Evolutionary conservation across 2,329 filamentous ascomycete genomes (phyloP).

Genomic region (Fusarium sulawesiense): DNA sequence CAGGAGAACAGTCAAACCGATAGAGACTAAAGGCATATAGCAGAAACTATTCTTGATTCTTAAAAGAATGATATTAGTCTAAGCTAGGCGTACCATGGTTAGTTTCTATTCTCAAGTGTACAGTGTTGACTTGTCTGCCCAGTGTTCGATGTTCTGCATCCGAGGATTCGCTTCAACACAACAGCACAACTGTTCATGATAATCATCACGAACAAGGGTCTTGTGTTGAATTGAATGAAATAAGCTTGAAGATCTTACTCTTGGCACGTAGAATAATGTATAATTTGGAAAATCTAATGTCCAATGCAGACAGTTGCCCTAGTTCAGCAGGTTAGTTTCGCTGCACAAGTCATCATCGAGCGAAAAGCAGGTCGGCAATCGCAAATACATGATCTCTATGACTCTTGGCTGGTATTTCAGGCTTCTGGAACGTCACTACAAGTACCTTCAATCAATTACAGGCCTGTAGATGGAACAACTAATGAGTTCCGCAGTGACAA

Average conservation of each 20-base stretch:
- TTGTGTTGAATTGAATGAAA: background rate
- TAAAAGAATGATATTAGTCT: rapidly evolving
- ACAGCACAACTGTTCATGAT: background rate
- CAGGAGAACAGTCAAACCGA: background rate
- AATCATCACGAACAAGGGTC: background rate
- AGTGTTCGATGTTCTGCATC: background rate
- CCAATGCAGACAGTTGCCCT: background rate
- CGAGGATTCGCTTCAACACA: background rate
- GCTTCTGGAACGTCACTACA: background rate
- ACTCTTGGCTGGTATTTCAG: background rate
- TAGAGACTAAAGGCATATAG: background rate
- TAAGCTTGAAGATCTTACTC: no score
- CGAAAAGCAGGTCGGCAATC: background rate
- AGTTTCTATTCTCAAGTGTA: background rate
- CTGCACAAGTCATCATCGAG: background rate
- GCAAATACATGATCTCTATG: background rate
- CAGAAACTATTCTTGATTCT: background rate
- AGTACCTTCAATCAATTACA: background rate
- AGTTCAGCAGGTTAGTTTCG: background rate
- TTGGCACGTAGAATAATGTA: background rate
- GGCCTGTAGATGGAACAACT: background rate
- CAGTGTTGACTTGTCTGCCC: background rate
- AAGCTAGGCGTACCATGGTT: background rate
- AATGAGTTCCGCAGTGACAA: background rate
- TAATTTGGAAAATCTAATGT: background rate